These are phyloP conservation scores for Rickenella mellea DNA, from an alignment of 768 basidiomycete species.

Conservation along the genomic window DNA sequence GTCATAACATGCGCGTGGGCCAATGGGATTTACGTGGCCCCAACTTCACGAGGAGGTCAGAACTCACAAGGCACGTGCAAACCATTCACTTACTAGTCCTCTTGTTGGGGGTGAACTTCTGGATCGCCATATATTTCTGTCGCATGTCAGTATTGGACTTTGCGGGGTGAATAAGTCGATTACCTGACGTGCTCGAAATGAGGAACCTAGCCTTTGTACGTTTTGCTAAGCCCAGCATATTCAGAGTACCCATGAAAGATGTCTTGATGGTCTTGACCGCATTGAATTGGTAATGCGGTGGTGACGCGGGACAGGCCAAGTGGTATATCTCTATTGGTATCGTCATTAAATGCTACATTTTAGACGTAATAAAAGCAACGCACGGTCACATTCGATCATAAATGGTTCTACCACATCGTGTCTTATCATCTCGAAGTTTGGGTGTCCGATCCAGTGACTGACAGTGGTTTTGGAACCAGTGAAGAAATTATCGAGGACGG, in stretches of 20 bases:
- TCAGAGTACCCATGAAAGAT: slow-evolving; percentile 94
- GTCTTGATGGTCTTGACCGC: slow-evolving; percentile 98
- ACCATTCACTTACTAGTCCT: slow-evolving; percentile 82
- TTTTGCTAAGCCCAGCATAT: slow-evolving; percentile 98
- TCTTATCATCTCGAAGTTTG: slow-evolving; percentile 96
- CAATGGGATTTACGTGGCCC: slow-evolving; percentile 98
- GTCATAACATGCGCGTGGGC: slow-evolving; percentile 98
- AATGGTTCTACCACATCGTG: slow-evolving; percentile 97
- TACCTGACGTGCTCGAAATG: slow-evolving; percentile 90
- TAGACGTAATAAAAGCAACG: slow-evolving; percentile 20
- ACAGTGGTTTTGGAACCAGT: slow-evolving; percentile 97
- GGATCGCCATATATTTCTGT: slow-evolving; percentile 97
- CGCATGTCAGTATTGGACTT: slow-evolving; percentile 3
- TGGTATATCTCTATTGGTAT: slow-evolving; percentile 81
- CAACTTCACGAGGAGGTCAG: slow-evolving; percentile 43
- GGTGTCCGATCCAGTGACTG: slow-evolving; percentile 93
- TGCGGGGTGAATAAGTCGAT: slow-evolving; percentile 3
- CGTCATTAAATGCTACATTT: slow-evolving; percentile 8
- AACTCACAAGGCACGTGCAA: neutral
- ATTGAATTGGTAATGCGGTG: slow-evolving; percentile 97
- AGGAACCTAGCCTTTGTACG: slow-evolving; percentile 96
- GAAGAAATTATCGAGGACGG: slow-evolving; percentile 98
- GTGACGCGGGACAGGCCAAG: slow-evolving; percentile 94
- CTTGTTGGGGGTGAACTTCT: slow-evolving; percentile 92
- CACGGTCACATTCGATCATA: slow-evolving; percentile 98